Base-by-base conservation (phyloP, 768 basidiomycete genomes). In the Tephrocybe sp. region DNA sequence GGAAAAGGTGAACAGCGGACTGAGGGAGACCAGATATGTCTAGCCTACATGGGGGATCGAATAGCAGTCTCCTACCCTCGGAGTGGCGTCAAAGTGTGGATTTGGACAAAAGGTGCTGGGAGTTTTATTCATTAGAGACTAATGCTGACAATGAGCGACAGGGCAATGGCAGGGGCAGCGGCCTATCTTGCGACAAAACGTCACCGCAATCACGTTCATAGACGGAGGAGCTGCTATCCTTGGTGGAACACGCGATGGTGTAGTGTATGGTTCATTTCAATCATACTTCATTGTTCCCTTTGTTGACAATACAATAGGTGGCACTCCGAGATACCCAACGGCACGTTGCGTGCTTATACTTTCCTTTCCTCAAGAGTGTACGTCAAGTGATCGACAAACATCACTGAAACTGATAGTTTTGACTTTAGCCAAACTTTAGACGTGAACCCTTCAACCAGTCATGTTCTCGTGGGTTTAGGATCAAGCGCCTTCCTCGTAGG, bases 181-280 rank as follows among this genome's bases (percentile, higher is more conserved):
- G 48, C 78, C 83, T 41, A 86, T 88, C 49, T 56, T 77, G 48
- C 76, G 84, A 46, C 80, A 78, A 54, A 83, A 85, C 48, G 82
- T 87, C 41, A 83, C 83, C 7, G 74, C 78, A 3, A 74, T 88
- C 51, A 74, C 72, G 57, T 87, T 88, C 60, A 72, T 85, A 8
- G 77, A 83, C 19, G 80, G 80, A 30, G 87, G 86, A 0, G 72
- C 73, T 33, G 83, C 80, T 42, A 67, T 88, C 39, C 67, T 88
- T 19, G 85, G 87, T 0, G 87, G 85, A 1, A 87, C 87, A 23
- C 75, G 74, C 47, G 85, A 88, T 57, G 86, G 86, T 10, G 80
- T 83, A 16, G 58, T 88, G 85, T 87, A 64, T 50, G 82, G 9
- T 23, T 34, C 19, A 10, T 26, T 35, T 8, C 39, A 39, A 39